Evolutionary conservation across 2,329 filamentous ascomycete species (phyloP), one percentile per base, ranked within the genome.

Genomic region (Pestalotiopsis sp.): DNA sequence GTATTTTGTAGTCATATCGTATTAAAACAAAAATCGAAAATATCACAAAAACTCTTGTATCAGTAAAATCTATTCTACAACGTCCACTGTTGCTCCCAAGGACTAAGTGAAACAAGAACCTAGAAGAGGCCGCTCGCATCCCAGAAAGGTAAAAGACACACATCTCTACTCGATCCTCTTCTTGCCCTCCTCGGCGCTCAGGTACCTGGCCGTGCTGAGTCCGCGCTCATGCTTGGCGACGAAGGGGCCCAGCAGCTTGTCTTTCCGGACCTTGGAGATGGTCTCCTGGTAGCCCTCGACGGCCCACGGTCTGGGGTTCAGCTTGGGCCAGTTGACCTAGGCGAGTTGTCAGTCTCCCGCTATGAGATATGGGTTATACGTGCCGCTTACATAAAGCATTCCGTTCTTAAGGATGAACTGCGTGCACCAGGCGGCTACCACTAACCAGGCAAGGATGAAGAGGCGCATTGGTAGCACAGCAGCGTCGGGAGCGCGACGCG

Each of bases 281-380:
- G 95, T 93, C 74, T 98, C 94, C 74, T 94, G 90, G 79, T 94
- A 97, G 52, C 94, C 94, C 75, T 99, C 96, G 6, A 89, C 87
- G 2, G 94, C 94, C 81, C 92, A 97, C 2, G 93, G 89, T 17
- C 94, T 91, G 11, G 94, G 94, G 79, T 97, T 97, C 61, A 99
- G 88, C 78, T 97, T 98, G 10, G 96, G 96, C 96, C 97, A 99
- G 81, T 98, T 98, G 73, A 98, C 94, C 94, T 97, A 70, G 58
- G 64, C 59, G n/a, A 13, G 3, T 62, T 62, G 68, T 77, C 68
- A 77, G 71, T 66, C 70, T n/a, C 26, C 4, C 2, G n/a, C 38
- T 35, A 39, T 56, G 35, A 39, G 9, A 24, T 10, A 14, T n/a
- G 14, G 11, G 4, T 60, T 57, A 11, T 62, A 6, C 58, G 7